Evolutionary conservation across 2,329 filamentous ascomycete genomes (phyloP), one percentile per base, ranked within the genome.

Genomic region (Beauveria australis): DNA sequence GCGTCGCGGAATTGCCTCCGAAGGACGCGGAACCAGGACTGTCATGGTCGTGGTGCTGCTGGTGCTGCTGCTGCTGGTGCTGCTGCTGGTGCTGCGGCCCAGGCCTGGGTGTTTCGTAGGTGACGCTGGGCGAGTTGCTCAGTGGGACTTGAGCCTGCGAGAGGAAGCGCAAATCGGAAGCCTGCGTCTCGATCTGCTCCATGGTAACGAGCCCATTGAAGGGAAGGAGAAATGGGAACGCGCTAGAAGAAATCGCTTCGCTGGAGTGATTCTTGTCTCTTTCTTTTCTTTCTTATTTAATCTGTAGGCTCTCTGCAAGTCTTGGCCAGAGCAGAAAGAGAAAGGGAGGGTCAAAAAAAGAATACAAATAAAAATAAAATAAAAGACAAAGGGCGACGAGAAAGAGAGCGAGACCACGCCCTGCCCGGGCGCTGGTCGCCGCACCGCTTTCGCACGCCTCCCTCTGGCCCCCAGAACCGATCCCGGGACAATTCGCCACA

Each of bases 141-240:
- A 67, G 62, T 57, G 69, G 67, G 62, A 73, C 69, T 61, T 71
- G 70, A 59, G 73, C 72, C 68, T 78, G 74, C 37, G 76, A 73
- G 66, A 82, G 73, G 67, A 78, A 81, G 67, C 78, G 78, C 72
- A 83, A 71, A 73, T 82, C 80, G 70, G 76, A 79, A 64, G 77
- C 79, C 72, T 82, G 80, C 61, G 74, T 77, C 68, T 81, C 78
- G 66, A 82, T 78, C 69, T 79, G 79, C 68, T 83, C 79, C 80
- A 83, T 83, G 60, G 56, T 64, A 57, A 48, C 28, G 43, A 33
- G 30, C 54, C 54, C 54, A 58, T 58, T 58, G 54, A 41, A 44
- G 55, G 37, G 18, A n/a, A 10, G 22, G 14, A 10, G 33, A 18
- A 28, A 22, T 12, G 18, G 24, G 8, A n/a, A 1, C 33, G 14